A percentile compares a stretch with the other conserved stretches of the same genome.
phyloP scores from a whole-genome alignment of 75 land plant species.

The Picea sitchensis region DNA sequence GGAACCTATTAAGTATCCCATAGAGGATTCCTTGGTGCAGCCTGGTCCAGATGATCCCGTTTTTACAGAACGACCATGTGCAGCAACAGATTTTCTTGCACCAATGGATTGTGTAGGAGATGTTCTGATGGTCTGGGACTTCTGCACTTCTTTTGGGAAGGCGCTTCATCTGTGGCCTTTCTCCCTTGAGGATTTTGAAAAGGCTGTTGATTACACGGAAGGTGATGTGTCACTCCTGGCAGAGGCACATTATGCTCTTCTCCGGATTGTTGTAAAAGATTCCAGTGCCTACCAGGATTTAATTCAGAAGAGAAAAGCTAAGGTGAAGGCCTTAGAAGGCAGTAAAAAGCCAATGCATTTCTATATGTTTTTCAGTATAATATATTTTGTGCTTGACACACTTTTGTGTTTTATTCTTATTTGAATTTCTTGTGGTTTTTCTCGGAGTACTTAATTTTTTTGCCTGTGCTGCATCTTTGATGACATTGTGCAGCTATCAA shows the following conservation, averaged over 20 bases:
- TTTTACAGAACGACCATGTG: slow-evolving; percentile 60
- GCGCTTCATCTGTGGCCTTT: slow-evolving; percentile 68
- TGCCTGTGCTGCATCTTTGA: not conserved
- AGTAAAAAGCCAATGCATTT: not conserved
- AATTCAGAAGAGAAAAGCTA: slow-evolving; percentile 33
- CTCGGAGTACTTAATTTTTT: slow-evolving; percentile 7
- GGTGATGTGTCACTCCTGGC: slow-evolving; percentile 43
- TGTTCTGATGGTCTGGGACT: slow-evolving; percentile 92
- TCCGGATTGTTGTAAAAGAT: slow-evolving; percentile 63
- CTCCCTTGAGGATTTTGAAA: slow-evolving; percentile 77
- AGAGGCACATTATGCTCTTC: slow-evolving; percentile 65
- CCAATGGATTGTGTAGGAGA: slow-evolving; percentile 84
- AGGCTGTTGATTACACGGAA: slow-evolving; percentile 62
- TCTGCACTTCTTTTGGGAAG: slow-evolving; percentile 70
- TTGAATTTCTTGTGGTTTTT: not conserved
- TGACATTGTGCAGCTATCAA: slow-evolving; percentile 41
- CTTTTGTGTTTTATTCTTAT: not conserved
- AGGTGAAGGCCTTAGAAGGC: slow-evolving; percentile 22
- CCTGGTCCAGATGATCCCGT: slow-evolving; percentile 55
- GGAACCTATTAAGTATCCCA: slow-evolving; percentile 72
- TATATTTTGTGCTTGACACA: not conserved
- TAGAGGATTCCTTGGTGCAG: slow-evolving; percentile 77
- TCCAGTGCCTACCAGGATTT: slow-evolving; percentile 25
- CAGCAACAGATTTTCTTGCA: slow-evolving; percentile 62
- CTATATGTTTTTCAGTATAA: not conserved